Evolutionary conservation across 257 asterid genomes (phyloP).

Genomic region (Rubia yunnanensis): DNA sequence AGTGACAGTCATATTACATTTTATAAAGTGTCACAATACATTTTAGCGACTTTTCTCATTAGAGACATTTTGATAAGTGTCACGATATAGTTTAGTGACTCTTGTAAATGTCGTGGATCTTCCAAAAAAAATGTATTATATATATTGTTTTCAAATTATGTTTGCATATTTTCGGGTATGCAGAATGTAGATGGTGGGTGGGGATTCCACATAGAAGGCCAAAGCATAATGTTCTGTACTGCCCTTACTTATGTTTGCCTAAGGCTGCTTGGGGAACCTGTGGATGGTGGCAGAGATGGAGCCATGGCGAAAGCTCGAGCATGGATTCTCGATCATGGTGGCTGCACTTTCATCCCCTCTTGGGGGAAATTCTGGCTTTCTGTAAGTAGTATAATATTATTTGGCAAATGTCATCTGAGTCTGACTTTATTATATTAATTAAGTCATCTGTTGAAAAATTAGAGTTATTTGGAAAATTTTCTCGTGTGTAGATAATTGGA

Average conservation of each 20-base stretch:
- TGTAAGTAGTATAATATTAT: slow-evolving; percentile 18
- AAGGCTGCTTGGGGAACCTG: slow-evolving; percentile 46
- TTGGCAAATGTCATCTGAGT: too few species aligned
- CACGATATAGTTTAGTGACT: too few species aligned
- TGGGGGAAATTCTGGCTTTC: slow-evolving; percentile 76
- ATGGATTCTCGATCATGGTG: slow-evolving; percentile 72
- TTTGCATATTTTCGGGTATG: background rate
- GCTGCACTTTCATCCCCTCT: slow-evolving; percentile 49
- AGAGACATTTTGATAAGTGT: too few species aligned
- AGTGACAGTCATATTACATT: too few species aligned
- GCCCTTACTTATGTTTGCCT: slow-evolving; percentile 47
- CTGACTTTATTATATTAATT: too few species aligned
- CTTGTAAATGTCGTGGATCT: too few species aligned
- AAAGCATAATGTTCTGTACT: slow-evolving; percentile 60
- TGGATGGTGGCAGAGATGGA: slow-evolving; percentile 26
- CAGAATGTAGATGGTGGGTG: slow-evolving; percentile 81
- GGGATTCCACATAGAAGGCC: slow-evolving; percentile 75
- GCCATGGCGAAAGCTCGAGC: slow-evolving; percentile 41
- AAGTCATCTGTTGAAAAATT: background rate
- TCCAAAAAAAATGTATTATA: too few species aligned
- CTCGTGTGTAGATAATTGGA: slow-evolving; percentile 43
- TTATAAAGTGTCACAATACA: too few species aligned
- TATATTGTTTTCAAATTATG: too few species aligned
- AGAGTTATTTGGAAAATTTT: too few species aligned
- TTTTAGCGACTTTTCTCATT: too few species aligned